Evolutionary conservation across 495 filamentous ascomycete genomes (phyloP).

Genomic region (Aspergillus cavernicola): DNA sequence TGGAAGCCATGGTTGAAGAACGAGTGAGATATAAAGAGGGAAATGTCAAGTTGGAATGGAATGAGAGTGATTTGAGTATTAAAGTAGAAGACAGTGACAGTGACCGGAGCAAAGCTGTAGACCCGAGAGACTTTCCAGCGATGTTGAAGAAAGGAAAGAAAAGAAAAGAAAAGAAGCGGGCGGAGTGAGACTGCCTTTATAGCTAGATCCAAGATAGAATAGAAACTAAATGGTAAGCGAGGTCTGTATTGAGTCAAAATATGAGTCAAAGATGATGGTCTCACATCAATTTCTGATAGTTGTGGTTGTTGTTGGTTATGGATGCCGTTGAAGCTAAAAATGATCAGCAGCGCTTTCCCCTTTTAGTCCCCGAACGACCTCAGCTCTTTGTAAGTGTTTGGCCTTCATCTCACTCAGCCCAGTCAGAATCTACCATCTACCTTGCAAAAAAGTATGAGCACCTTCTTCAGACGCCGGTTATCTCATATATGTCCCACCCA

Average conservation of each 20-base stretch:
- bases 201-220: background rate
- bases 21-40: background rate
- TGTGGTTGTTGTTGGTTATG: no score
- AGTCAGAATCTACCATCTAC: no score
- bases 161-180: background rate
- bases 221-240: background rate
- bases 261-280: no score
- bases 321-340: no score
- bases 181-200: background rate
- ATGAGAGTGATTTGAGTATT: background rate
- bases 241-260: background rate
- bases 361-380: no score
- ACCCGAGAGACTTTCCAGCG: background rate
- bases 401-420: no score
- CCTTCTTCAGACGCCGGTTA: no score
- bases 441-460: no score
- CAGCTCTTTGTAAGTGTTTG: no score
- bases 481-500: no score
- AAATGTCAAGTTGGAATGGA: background rate
- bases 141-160: background rate
- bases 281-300: no score
- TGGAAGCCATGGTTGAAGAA: constrained; percentile 24
- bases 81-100: background rate
- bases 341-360: no score
- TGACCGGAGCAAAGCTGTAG: background rate